A percentile compares a stretch with the other conserved stretches of the same genome.
Conservation (phyloP, 129 eudicot species). For the Erigeron canadensis region DNA sequence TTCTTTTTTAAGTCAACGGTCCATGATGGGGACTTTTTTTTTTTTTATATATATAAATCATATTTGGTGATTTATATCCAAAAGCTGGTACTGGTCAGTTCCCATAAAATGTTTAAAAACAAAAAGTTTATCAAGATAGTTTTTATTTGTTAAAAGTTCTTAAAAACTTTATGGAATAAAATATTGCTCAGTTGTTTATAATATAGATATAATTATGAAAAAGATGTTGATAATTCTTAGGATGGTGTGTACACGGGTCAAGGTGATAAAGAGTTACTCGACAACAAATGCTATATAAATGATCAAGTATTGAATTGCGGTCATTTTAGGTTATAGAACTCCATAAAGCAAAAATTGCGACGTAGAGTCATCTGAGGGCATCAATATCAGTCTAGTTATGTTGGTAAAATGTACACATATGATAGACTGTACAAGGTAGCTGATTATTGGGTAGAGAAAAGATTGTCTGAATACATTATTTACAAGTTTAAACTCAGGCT, state of each 20-base stretch:
- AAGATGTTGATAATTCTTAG: constrained; percentile 74
- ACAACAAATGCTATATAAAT: constrained; percentile 56
- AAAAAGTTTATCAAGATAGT: too few relatives aligned
- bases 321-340: constrained; percentile 76
- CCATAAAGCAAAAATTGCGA: constrained; percentile 62
- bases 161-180: too few relatives aligned
- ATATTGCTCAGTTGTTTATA: too few relatives aligned
- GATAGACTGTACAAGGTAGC: constrained; percentile 90
- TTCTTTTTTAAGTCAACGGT: too few relatives aligned
- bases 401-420: constrained; percentile 88
- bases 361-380: constrained; percentile 87
- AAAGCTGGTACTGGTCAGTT: too few relatives aligned
- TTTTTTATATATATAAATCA: too few relatives aligned
- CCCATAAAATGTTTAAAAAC: too few relatives aligned
- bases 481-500: constrained; percentile 74
- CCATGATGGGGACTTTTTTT: too few relatives aligned
- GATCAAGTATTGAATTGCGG: constrained; percentile 81
- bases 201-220: constrained; percentile 90
- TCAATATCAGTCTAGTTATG: constrained; percentile 62
- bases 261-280: constrained; percentile 85
- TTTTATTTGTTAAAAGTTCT: too few relatives aligned
- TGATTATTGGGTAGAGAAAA: constrained; percentile 81
- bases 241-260: constrained; percentile 91
- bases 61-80: too few relatives aligned
- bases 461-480: constrained; percentile 82